Base-by-base conservation (phyloP, 768 basidiomycete genomes). In the Mycena amicta region DNA sequence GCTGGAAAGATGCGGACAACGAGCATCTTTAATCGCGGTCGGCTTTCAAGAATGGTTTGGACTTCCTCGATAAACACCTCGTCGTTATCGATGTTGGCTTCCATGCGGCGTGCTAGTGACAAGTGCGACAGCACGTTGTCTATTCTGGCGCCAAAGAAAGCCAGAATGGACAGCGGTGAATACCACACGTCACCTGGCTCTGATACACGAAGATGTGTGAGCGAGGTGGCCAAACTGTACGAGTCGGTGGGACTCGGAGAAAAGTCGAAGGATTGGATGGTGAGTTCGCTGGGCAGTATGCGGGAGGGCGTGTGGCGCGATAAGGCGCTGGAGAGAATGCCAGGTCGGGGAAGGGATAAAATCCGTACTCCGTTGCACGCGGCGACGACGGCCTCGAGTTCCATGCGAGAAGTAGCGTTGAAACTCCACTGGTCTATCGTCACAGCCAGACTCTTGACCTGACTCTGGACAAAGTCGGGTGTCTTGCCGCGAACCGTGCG, bases 81-180 rank as follows among this genome's bases (percentile, higher is more conserved):
- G 63, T 80, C 79, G 53, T 80, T 80, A 25, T 74, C 75, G 55
- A 67, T 66, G 59, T 79, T 80, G 4, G 77, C 75, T 47, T 76
- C 68, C 22, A 73, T 69, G 1, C 73, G 72, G 29, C 79, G 77
- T 2, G 77, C 64, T 8, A 80, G 66, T 50, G 77, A 71, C 18
- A 80, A 65, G 61, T 80, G 74, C 2, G 78, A 70, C 4, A 80
- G 70, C 26, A 72, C 59, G 1, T 73, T 73, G 3, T 75, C 68
- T n/a, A n/a, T n/a, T n/a, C n/a, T n/a, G n/a, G 66, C 33, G 4
- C 73, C 74, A 50, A 78, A 74, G 20, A 69, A 62, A 5, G 55
- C 61, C 31, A 78, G 63, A 27, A 76, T 73, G 22, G 69, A 61
- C 26, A 62, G 62, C 2, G 76, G 78, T 4, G 74, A 71, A 40